Base-by-base conservation (phyloP, 768 basidiomycete species). In the Suillus plorans region DNA sequence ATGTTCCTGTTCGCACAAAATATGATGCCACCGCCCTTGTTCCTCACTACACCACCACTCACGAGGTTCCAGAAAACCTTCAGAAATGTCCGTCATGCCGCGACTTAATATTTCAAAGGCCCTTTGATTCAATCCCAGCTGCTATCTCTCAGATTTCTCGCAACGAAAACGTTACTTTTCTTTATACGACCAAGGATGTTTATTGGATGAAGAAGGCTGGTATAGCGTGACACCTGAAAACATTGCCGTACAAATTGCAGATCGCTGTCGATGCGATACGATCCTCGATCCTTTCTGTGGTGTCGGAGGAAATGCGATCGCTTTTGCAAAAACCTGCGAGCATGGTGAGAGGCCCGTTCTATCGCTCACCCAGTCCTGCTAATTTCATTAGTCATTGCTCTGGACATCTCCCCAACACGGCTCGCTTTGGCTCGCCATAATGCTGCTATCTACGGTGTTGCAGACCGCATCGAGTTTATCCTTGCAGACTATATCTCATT, bases 161-260 rank as follows among this genome's bases (percentile, higher is more conserved):
- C 97, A 99, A 74, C 83, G 97, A 39, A 82, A 86, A 62, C 86
- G 94, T 1, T 89, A 86, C 68, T 95, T 99, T 74, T 91, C 91
- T 0, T 78, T 86, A 37, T 95, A 94, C 69, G 85, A 88, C 31
- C 76, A 87, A 20, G 95, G 95, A 0, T 94, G 95, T 72, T 81
- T 97, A 2, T 80, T 99, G 13, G 97, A 99, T 68, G 87, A 92
- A 68, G 94, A 97, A 74, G 97, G 97, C n/a, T 98, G 96, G 97
- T 99, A 91, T 77, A 95, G 92, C 66, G 90, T 99, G 64, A 99
- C 97, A 0, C 97, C 97, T 0, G 95, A 99, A 71, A 83, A 83
- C 45, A 87, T 99, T n/a, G 97, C 96, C 9, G 77, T 86, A 65
- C 95, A 94, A 74, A 98, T 98, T 53, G 97, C 97, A 0, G 91